Percentiles rank a stretch among this genome's conserved stretches.
Evolutionary conservation across 805 yeast genomes (phyloP).

Genomic region (Ogataea wickerhamii): DNA sequence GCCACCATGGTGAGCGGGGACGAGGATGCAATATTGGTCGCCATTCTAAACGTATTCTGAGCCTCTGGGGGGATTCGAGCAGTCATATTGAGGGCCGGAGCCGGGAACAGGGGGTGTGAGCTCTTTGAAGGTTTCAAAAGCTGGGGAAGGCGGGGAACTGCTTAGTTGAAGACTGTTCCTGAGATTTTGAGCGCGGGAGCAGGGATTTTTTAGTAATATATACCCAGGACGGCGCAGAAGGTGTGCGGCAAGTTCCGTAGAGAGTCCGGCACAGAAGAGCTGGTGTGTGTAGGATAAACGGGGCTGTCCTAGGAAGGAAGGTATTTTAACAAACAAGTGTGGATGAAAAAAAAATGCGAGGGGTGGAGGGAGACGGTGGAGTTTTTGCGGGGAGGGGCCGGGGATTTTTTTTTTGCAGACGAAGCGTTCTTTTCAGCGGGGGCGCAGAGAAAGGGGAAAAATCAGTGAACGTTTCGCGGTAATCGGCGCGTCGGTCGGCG

Average conservation of each 20-base stretch:
- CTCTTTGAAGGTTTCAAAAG: not conserved
- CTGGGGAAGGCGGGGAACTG: not conserved
- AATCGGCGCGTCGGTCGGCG: too few relatives aligned
- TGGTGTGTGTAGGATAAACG: too few relatives aligned
- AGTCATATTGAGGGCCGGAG: constrained; percentile 15
- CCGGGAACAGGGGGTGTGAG: not conserved
- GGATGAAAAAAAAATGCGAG: constrained; percentile 4
- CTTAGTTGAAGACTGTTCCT: not conserved
- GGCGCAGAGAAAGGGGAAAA: not conserved
- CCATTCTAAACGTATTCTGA: constrained; percentile 30
- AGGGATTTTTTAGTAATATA: too few relatives aligned
- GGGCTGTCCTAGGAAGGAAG: too few relatives aligned
- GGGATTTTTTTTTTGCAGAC: not conserved
- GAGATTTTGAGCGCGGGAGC: too few relatives aligned
- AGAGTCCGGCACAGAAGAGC: too few relatives aligned
- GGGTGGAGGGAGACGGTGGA: constrained; percentile 2
- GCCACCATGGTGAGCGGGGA: not conserved
- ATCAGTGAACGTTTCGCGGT: too few relatives aligned
- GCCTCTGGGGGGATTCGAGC: constrained; percentile 27
- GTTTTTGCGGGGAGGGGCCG: not conserved
- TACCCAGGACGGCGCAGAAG: too few relatives aligned
- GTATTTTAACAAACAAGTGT: too few relatives aligned
- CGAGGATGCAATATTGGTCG: constrained; percentile 16
- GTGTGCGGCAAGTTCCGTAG: too few relatives aligned
- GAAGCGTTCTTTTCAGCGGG: not conserved